A percentile compares a stretch with the other conserved stretches of the same genome.
Evolutionary conservation across 768 basidiomycete species (phyloP).

Genomic region (Trametes coccinea): DNA sequence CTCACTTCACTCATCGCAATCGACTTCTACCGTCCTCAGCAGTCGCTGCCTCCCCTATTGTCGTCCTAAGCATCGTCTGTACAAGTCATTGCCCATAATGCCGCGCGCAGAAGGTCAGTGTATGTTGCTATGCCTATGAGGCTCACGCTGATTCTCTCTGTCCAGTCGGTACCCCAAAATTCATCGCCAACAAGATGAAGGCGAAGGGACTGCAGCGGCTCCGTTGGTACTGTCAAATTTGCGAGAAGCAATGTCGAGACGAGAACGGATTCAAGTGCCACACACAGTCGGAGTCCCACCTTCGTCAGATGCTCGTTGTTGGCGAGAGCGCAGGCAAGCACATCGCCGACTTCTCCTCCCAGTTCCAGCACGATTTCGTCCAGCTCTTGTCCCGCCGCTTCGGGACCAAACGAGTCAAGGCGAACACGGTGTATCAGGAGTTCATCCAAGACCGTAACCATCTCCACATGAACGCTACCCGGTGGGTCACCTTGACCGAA

Average conservation of each 20-base stretch:
- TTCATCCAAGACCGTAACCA: constrained; percentile 93
- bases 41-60: background rate
- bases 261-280: constrained; percentile 99
- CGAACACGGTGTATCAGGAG: constrained; percentile 97
- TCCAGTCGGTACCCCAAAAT: constrained; percentile 84
- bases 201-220: constrained; percentile 94
- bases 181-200: constrained; percentile 95
- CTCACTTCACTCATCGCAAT: background rate
- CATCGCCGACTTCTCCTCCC: constrained; percentile 84
- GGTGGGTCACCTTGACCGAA: constrained; percentile 97
- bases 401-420: constrained; percentile 91
- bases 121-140: background rate
- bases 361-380: constrained; percentile 95
- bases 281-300: constrained; percentile 81
- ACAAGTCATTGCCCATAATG: constrained; percentile 45
- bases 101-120: constrained; percentile 78
- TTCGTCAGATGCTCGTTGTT: constrained; percentile 96
- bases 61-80: background rate
- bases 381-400: constrained; percentile 86
- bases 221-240: constrained; percentile 99
- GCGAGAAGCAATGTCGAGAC: constrained; percentile 97
- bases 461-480: constrained; percentile 97
- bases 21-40: background rate
- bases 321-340: constrained; percentile 92
- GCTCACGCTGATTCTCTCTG: background rate